Percentiles rank a stretch among this genome's conserved stretches.
phyloP scores from a whole-genome alignment of 306 rosid species.

The Inga laurina region DNA sequence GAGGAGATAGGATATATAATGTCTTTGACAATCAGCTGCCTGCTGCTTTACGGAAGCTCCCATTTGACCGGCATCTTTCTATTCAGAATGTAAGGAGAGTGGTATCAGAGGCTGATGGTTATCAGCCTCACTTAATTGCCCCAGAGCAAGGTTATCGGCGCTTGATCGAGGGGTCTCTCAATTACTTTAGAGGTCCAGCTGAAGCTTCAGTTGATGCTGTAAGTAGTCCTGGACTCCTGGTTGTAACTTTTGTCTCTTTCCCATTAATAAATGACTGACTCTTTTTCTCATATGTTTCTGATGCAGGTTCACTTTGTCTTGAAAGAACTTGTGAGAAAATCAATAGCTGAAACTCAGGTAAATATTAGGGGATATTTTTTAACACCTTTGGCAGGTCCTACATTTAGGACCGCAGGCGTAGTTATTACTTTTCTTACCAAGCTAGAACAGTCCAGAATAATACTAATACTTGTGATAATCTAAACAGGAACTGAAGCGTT shows the following conservation, averaged over 20 bases:
- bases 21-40: slow-evolving; percentile 99
- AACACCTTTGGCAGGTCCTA: neutral
- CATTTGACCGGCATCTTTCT: slow-evolving; percentile 97
- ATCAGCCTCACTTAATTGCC: slow-evolving; percentile 98
- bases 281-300: slow-evolving; percentile 23
- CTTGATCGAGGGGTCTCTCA: slow-evolving; percentile 80
- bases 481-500: slow-evolving; percentile 76
- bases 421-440: neutral
- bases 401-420: neutral
- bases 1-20: slow-evolving; percentile 94
- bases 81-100: slow-evolving; percentile 87
- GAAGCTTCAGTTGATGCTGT: slow-evolving; percentile 99
- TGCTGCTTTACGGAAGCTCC: slow-evolving; percentile 96
- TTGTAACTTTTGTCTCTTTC: neutral
- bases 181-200: slow-evolving; percentile 92
- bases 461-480: slow-evolving; percentile 29
- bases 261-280: slow-evolving; percentile 1
- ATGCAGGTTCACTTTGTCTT: slow-evolving; percentile 88
- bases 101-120: slow-evolving; percentile 98
- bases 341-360: slow-evolving; percentile 93
- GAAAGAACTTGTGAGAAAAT: slow-evolving; percentile 98
- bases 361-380: neutral
- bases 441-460: neutral
- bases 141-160: slow-evolving; percentile 99
- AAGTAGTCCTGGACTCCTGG: slow-evolving; percentile 40